Base-by-base conservation (phyloP, 2,329 filamentous ascomycete genomes). In the Dactylellina cionopaga region DNA sequence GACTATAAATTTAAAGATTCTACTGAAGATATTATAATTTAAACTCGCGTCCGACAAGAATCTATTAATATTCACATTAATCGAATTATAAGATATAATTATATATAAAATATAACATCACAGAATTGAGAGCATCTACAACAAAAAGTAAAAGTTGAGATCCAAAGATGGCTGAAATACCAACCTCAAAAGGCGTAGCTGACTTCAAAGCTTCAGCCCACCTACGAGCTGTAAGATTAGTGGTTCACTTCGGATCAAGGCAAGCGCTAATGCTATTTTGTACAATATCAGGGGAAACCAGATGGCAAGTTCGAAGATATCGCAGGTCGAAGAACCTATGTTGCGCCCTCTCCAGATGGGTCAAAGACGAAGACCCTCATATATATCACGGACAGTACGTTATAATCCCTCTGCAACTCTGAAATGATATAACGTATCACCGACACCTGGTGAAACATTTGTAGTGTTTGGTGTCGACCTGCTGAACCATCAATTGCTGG, bases 361-460 rank as follows among this genome's bases (percentile, higher is more conserved):
- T 66, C 60, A 13, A 73, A 66, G 29, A 52, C 60, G 1, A 73
- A 62, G 31, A 66, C 69, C 5, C 31, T 73, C 4, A 55, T 73
- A 7, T 73, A 73, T 43, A 37, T 73, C 29, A 62, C 60, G 1
- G 69, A 73, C 35, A 66, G 69, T 73, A 66, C 10, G 68, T 22
- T 24, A 9, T n/a, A 15, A 1, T 10, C 3, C 7, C 13, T 35
- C 25, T n/a, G n/a, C n/a, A n/a, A n/a, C n/a, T n/a, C n/a, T n/a
- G n/a, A 47, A 5, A 37, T 19, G 7, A 17, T 25, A 2, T 39
- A 15, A 1, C 25, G 2, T 19, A 46, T n/a, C 9, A 11, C 4
- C 9, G 4, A 46, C 31, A 41, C 5, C 37, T 52, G 29, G 55
- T 37, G 7, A 17, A 22, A n/a, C 2, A n/a, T 44, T 13, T 39